Percentiles rank a stretch among this genome's conserved stretches.
phyloP scores from a whole-genome alignment of 176 grass and related monocot genomes.

The Thinopyrum elongatum region DNA sequence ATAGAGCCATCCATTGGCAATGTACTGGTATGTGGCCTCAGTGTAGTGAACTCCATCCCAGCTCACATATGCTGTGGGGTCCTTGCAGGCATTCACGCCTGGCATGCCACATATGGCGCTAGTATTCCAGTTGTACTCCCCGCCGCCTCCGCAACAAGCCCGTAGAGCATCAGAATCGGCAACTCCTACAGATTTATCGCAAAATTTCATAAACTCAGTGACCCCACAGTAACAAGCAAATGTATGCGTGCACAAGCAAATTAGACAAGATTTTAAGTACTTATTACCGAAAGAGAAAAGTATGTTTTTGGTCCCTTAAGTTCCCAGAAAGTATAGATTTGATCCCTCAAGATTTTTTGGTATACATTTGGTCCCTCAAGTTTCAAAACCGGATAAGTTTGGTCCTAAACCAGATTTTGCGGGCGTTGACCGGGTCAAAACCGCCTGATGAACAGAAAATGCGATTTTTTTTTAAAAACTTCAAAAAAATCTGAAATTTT shows the following conservation, averaged over 20 bases:
- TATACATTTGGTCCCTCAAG: too few species aligned
- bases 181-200: not conserved
- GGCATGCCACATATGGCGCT: constrained; percentile 11
- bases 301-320: too few species aligned
- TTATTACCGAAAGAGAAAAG: constrained; percentile 9
- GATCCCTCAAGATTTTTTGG: too few species aligned
- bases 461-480: too few species aligned
- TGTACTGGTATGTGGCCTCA: not conserved
- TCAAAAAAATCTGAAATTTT: too few species aligned
- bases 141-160: constrained; percentile 17
- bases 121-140: constrained; percentile 5
- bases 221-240: not conserved
- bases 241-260: too few species aligned
- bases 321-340: too few species aligned
- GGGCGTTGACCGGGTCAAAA: too few species aligned
- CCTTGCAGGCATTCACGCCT: not conserved
- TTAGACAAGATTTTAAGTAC: not conserved
- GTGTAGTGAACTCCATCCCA: constrained; percentile 36
- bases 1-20: constrained; percentile 21
- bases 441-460: too few species aligned
- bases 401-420: too few species aligned
- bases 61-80: not conserved
- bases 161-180: not conserved
- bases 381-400: too few species aligned
- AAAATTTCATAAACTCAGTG: not conserved